phyloP scores from a whole-genome alignment of 2,329 filamentous ascomycete genomes.

The Ascochyta lentis region DNA sequence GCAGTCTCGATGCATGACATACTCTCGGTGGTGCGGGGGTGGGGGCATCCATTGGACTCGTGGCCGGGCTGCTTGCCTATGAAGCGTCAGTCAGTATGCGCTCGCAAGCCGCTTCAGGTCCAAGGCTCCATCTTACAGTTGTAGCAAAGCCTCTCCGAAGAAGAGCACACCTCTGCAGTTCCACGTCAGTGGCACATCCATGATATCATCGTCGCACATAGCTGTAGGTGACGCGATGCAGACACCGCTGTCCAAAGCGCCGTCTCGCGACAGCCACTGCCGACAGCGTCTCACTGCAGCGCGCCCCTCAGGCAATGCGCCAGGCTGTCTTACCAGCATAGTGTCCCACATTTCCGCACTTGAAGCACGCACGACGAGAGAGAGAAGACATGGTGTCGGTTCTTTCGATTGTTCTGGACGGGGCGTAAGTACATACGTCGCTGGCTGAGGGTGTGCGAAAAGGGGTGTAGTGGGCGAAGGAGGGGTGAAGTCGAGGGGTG shows the following conservation, averaged over 20 bases:
- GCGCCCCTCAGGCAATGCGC: conserved; percentile 23
- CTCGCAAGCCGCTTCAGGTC: conserved; percentile 5
- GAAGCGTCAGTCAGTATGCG: conserved; percentile 20
- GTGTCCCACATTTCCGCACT: conserved; percentile 61
- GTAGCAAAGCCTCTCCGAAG: conserved; percentile 97
- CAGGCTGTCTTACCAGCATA: conserved; percentile 55
- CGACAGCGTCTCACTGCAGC: conserved; percentile 29
- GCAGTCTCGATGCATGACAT: conserved; percentile 46
- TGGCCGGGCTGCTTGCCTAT: conserved; percentile 87
- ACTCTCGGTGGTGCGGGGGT: conserved; percentile 93
- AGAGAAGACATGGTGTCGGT: conserved; percentile 58
- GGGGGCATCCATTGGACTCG: conserved; percentile 96
- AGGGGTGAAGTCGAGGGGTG: conserved; percentile 29
- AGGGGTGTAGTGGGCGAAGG: conserved; percentile 22
- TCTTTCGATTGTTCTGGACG: conserved; percentile 38
- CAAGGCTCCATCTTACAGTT: conserved; percentile 73
- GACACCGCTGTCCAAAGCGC: conserved; percentile 12
- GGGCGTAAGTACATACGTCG: conserved; percentile 27
- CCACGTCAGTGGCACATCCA: conserved; percentile 31
- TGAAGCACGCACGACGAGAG: conserved; percentile 61
- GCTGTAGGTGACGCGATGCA: conserved; percentile 29
- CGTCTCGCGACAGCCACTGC: conserved; percentile 23
- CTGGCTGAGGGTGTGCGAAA: conserved; percentile 21
- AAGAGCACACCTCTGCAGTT: conserved; percentile 86
- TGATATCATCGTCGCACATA: conserved; percentile 8